These are phyloP conservation scores for Coemansia sp. DNA, from an alignment of 192 early-diverging fungal genomes.

Conservation along the genomic window DNA sequence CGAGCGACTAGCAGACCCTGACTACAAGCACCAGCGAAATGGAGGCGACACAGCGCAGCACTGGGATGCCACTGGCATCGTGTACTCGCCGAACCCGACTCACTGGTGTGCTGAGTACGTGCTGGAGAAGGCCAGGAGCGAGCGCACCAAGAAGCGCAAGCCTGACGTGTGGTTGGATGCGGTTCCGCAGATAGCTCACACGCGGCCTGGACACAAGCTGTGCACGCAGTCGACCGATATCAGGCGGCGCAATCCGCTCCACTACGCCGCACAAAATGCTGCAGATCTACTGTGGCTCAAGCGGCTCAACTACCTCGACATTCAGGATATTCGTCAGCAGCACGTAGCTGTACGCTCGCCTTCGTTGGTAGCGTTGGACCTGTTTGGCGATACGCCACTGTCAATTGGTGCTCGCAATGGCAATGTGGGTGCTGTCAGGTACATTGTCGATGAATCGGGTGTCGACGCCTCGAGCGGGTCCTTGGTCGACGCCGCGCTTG, in stretches of 20 bases:
- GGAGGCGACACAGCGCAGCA: conserved; percentile 7
- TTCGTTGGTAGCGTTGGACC: conserved; percentile 29
- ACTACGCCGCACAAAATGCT: conserved; percentile 40
- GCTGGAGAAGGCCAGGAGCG: conserved; percentile 37
- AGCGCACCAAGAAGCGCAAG: conserved; percentile 22
- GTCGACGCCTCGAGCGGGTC: conserved; percentile 25
- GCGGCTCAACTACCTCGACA: conserved; percentile 33
- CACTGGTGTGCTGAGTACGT: conserved; percentile 50
- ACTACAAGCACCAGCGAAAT: conserved; percentile 15
- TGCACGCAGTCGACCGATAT: conserved; percentile 31
- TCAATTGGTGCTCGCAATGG: conserved; percentile 43
- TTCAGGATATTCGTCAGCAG: conserved; percentile 30
- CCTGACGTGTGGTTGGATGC: conserved; percentile 46
- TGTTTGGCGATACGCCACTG: conserved; percentile 51
- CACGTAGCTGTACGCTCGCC: conserved; percentile 15
- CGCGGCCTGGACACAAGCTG: conserved; percentile 20
- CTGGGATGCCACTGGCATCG: conserved; percentile 21
- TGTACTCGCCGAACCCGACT: conserved; percentile 26
- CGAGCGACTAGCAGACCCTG: conserved; percentile 12
- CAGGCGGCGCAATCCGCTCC: conserved; percentile 45
- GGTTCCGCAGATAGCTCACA: conserved; percentile 29
- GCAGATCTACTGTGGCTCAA: conserved; percentile 46
- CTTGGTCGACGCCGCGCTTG: conserved; percentile 39
- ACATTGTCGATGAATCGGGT: conserved; percentile 46
- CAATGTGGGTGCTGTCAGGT: conserved; percentile 37